These are phyloP conservation scores for Cyclotella baltica DNA, from an alignment of 108 stramenopile species.

Conservation along the genomic window DNA sequence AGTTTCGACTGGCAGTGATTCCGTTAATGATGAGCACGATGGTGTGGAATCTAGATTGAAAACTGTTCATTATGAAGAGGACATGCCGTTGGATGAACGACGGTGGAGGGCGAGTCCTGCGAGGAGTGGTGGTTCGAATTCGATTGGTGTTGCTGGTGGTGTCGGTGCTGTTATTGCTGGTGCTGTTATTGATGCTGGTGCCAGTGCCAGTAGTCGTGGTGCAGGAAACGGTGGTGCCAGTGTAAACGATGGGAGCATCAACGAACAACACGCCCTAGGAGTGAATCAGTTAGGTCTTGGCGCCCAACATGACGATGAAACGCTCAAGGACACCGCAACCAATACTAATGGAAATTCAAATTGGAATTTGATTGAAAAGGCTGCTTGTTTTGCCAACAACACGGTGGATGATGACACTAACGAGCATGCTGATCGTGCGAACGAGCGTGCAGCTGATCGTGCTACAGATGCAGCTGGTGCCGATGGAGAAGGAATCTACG, in stretches of 20 bases:
- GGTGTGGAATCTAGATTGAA: neutral
- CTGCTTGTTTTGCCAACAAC: slow-evolving; percentile 34
- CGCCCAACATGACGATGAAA: neutral
- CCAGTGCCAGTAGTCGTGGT: neutral
- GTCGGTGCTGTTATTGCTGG: neutral
- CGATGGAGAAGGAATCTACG: no score
- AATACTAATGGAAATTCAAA: neutral
- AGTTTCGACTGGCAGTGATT: slow-evolving; percentile 10
- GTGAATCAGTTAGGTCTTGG: no score
- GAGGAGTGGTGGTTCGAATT: neutral
- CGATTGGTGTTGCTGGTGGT: neutral
- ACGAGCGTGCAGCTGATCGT: neutral
- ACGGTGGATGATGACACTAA: slow-evolving; percentile 2
- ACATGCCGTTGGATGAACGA: slow-evolving; percentile 20
- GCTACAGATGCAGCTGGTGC: neutral
- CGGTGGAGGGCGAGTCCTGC: neutral
- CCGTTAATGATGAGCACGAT: slow-evolving; percentile 5
- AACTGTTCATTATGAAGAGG: neutral
- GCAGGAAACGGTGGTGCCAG: neutral
- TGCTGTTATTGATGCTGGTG: no score
- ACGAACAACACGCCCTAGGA: no score
- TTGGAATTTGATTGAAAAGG: slow-evolving; percentile 43
- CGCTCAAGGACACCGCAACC: neutral
- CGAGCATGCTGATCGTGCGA: neutral
- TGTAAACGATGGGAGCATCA: neutral